phyloP scores from a whole-genome alignment of 257 asterid genomes.

The Plantago elongata region DNA sequence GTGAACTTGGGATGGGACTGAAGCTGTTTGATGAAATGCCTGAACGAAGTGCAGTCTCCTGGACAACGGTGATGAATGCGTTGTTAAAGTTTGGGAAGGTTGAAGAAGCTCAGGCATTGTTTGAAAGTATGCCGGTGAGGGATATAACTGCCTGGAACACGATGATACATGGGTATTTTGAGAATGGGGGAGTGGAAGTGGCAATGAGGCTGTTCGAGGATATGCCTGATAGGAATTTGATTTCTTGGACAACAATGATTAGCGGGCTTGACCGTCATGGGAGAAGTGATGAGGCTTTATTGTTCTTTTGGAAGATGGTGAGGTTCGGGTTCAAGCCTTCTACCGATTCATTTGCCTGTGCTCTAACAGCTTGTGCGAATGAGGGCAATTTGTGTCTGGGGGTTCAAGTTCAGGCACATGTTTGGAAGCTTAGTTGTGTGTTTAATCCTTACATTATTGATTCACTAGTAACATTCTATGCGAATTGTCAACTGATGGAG shows the following conservation, averaged over 20 bases:
- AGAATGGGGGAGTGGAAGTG: conserved; percentile 49
- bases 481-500: conserved; percentile 50
- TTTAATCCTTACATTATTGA: conserved; percentile 50
- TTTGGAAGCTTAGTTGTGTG: conserved; percentile 48
- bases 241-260: conserved; percentile 81
- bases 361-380: conserved; percentile 60
- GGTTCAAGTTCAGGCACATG: conserved; percentile 53
- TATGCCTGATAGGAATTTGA: conserved; percentile 59
- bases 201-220: conserved; percentile 49
- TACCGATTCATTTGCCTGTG: conserved; percentile 58
- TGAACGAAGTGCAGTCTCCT: conserved; percentile 60
- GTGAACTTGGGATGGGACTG: conserved; percentile 51
- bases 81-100: conserved; percentile 52
- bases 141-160: conserved; percentile 85
- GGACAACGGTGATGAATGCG: conserved; percentile 72
- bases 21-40: conserved; percentile 66
- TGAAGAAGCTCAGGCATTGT: conserved; percentile 60
- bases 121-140: conserved; percentile 56
- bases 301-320: conserved; percentile 47
- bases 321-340: conserved; percentile 48
- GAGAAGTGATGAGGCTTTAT: conserved; percentile 59
- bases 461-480: conserved; percentile 66
- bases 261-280: conserved; percentile 71
- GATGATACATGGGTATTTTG: conserved; percentile 65
- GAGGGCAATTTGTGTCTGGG: conserved; percentile 37